Evolutionary conservation across 106 monocot species (phyloP).

Genomic region (Gastrodia elata): DNA sequence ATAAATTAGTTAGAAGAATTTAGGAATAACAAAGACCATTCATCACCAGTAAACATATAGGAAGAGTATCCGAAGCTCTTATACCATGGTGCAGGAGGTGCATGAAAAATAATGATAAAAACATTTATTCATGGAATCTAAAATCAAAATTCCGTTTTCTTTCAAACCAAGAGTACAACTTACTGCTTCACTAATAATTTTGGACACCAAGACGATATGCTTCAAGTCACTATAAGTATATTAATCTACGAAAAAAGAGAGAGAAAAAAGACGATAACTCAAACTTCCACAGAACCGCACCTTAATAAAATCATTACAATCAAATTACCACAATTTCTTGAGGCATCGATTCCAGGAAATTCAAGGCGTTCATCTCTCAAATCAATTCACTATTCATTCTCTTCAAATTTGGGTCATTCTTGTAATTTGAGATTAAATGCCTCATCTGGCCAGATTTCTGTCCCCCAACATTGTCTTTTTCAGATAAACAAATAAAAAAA

Average conservation of each 20-base stretch:
- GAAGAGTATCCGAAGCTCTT: too few relatives aligned
- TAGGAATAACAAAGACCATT: too few relatives aligned
- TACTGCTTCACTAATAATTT: conserved; percentile 1
- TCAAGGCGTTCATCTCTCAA: background rate
- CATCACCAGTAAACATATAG: too few relatives aligned
- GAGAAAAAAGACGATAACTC: background rate
- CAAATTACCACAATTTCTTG: conserved; percentile 2
- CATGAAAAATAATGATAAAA: background rate
- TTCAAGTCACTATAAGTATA: background rate
- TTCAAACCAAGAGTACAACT: background rate
- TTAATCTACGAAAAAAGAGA: background rate
- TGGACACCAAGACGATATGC: conserved; percentile 1
- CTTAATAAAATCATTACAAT: background rate
- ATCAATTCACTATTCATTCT: background rate
- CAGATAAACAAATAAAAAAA: background rate
- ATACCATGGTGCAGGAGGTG: background rate
- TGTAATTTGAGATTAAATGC: background rate
- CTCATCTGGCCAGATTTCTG: background rate
- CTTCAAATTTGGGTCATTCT: background rate
- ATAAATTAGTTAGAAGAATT: too few relatives aligned
- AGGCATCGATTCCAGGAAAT: background rate
- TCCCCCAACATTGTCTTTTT: background rate
- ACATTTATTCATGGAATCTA: background rate
- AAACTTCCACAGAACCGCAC: background rate
- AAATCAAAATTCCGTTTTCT: background rate